phyloP scores from a whole-genome alignment of 73 alveolate genomes.

The Strombidium stylifer region DNA sequence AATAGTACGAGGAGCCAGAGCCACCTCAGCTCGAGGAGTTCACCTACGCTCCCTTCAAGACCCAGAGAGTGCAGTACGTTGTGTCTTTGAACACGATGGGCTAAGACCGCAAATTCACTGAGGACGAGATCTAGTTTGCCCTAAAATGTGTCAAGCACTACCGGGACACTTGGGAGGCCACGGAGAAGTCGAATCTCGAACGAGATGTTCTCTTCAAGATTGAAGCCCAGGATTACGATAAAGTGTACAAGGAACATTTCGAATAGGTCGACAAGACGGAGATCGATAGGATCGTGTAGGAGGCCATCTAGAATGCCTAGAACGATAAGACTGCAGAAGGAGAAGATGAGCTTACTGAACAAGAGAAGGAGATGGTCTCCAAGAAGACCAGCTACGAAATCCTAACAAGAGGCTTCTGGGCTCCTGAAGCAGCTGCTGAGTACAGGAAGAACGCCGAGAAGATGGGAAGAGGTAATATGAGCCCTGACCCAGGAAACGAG shows the following conservation, averaged over 20 bases:
- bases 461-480: neutral
- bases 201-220: slow-evolving; percentile 74
- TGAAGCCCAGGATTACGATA: slow-evolving; percentile 58
- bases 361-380: neutral
- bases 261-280: slow-evolving; percentile 9
- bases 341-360: slow-evolving; percentile 47
- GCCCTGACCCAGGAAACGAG: neutral
- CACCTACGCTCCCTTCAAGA: slow-evolving; percentile 63
- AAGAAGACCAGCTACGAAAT: slow-evolving; percentile 27
- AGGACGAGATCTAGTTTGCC: slow-evolving; percentile 69
- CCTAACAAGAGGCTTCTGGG: slow-evolving; percentile 18
- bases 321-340: slow-evolving; percentile 4
- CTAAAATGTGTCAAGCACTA: slow-evolving; percentile 75
- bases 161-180: slow-evolving; percentile 77
- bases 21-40: slow-evolving; percentile 47
- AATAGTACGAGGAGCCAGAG: slow-evolving; percentile 62
- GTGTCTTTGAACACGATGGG: slow-evolving; percentile 92
- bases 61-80: slow-evolving; percentile 61
- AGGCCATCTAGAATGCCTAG: neutral
- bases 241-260: slow-evolving; percentile 7
- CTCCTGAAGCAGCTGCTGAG: neutral
- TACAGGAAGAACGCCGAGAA: neutral
- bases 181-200: slow-evolving; percentile 70
- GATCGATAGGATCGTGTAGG: slow-evolving; percentile 16
- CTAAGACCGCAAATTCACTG: slow-evolving; percentile 72